These are phyloP conservation scores for Suillus bovinus DNA, from an alignment of 768 basidiomycete species.

Conservation along the genomic window DNA sequence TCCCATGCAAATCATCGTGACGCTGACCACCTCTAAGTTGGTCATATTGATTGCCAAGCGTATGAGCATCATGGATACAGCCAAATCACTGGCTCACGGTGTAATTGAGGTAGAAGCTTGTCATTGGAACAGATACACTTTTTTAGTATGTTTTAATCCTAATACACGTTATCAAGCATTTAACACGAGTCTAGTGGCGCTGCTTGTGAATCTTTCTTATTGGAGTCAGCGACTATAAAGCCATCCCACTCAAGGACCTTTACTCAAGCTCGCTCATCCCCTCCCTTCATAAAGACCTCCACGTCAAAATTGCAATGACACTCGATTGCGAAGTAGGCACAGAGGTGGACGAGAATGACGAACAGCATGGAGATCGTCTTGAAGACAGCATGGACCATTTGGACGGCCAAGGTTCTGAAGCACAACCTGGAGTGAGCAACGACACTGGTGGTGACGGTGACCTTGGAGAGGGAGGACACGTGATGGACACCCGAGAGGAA, in stretches of 20 bases:
- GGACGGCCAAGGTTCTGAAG: no score
- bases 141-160: constrained; percentile 5
- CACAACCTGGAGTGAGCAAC: no score
- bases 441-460: no score
- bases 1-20: background rate
- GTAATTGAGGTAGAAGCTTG: constrained; percentile 9
- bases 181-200: background rate
- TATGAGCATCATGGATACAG: constrained; percentile 6
- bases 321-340: no score
- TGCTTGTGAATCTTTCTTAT: background rate
- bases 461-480: no score
- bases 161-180: background rate
- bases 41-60: background rate
- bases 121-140: constrained; percentile 10
- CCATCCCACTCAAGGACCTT: background rate
- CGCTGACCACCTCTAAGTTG: background rate
- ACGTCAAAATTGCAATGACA: background rate
- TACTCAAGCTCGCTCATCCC: background rate
- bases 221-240: background rate
- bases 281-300: background rate
- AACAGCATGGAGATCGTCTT: no score
- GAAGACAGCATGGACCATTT: no score
- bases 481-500: no score
- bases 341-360: no score
- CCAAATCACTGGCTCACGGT: background rate